phyloP scores from a whole-genome alignment of 2,329 filamentous ascomycete species.

The Akanthomyces uredinophilus region DNA sequence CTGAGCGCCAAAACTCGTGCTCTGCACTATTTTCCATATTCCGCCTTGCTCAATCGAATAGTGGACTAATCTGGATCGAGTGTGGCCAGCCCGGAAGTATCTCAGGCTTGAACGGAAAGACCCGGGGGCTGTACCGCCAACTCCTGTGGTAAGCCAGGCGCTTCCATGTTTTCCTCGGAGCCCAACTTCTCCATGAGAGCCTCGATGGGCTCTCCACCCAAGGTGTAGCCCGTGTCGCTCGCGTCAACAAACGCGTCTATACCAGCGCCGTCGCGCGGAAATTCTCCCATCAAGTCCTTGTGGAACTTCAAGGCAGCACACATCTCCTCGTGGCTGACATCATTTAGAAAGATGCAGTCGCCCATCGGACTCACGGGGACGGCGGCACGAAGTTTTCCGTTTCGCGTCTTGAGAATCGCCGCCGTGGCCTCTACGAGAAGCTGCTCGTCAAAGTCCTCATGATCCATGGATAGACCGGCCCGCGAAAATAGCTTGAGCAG shows the following conservation, averaged over 20 bases:
- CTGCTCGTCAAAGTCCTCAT: constrained; percentile 60
- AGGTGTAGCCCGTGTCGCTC: constrained; percentile 58
- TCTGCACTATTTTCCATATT: too few relatives aligned
- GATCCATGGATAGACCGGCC: constrained; percentile 67
- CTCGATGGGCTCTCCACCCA: constrained; percentile 27
- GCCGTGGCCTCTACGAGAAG: constrained; percentile 61
- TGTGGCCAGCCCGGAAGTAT: too few relatives aligned
- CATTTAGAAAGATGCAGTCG: constrained; percentile 63
- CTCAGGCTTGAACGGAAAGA: background rate
- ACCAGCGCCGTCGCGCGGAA: constrained; percentile 59
- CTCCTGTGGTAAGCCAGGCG: background rate
- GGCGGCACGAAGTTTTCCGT: constrained; percentile 62
- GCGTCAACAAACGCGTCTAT: constrained; percentile 65
- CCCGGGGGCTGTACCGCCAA: background rate
- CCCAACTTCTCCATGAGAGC: background rate
- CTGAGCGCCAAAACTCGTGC: too few relatives aligned
- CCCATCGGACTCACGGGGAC: constrained; percentile 62
- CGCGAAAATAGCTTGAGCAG: constrained; percentile 64
- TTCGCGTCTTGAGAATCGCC: constrained; percentile 66
- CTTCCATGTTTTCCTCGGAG: background rate
- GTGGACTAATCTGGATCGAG: too few relatives aligned
- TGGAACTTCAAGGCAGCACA: constrained; percentile 54
- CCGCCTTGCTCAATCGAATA: too few relatives aligned
- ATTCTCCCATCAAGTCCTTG: constrained; percentile 58
- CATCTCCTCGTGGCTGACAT: constrained; percentile 59